These are phyloP conservation scores for Polygonum maritimum DNA, from an alignment of 148 eudicot species.

Conservation along the genomic window DNA sequence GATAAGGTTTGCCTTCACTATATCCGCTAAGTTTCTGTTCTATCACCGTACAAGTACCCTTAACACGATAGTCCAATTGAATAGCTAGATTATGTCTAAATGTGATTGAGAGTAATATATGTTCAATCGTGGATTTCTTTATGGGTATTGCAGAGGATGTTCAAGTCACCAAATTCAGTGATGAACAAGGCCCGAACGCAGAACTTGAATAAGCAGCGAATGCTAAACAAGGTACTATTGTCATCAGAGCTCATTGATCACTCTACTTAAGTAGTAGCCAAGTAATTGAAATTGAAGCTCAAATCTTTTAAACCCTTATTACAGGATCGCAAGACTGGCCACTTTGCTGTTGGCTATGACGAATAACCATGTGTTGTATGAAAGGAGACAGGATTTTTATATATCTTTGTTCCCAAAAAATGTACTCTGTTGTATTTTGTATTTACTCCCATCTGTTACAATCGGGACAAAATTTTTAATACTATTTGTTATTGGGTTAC, in stretches of 20 bases:
- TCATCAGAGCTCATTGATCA: not conserved
- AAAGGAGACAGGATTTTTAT: not conserved
- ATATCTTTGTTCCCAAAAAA: not conserved
- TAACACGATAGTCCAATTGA: not conserved
- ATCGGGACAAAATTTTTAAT: not conserved
- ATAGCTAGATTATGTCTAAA: not conserved
- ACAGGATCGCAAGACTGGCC: slow-evolving; percentile 57
- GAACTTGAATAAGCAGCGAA: slow-evolving; percentile 65
- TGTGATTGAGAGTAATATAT: not conserved
- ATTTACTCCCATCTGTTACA: not conserved
- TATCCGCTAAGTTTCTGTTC: not conserved
- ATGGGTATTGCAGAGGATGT: slow-evolving; percentile 43
- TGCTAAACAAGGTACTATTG: slow-evolving; percentile 40
- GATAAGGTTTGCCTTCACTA: slow-evolving; percentile 54
- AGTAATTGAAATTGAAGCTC: not conserved
- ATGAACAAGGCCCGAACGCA: slow-evolving; percentile 78
- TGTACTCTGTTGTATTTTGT: not conserved
- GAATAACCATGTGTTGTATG: not conserved
- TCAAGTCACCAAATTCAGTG: slow-evolving; percentile 75
- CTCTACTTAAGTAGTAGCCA: not conserved
- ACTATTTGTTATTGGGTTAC: not conserved
- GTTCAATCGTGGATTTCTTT: not conserved
- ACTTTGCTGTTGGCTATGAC: slow-evolving; percentile 32
- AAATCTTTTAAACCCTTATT: not conserved
- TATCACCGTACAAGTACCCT: not conserved